Percentiles rank a stretch among this genome's conserved stretches.
phyloP scores from a whole-genome alignment of 2,329 filamentous ascomycete species.

The Penicillium corylophilum region DNA sequence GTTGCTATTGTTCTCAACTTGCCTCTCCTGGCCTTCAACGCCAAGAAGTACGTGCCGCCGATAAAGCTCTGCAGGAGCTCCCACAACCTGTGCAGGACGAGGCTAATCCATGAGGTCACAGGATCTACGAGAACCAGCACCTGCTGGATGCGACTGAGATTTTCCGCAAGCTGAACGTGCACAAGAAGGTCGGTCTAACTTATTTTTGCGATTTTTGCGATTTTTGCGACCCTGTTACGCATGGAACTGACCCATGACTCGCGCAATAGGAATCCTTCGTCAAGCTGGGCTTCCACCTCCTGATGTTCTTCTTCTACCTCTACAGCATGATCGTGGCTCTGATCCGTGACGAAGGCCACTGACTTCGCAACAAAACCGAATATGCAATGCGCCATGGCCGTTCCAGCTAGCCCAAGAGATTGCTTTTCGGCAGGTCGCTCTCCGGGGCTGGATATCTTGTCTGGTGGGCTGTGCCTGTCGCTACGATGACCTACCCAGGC shows the following conservation, averaged over 20 bases:
- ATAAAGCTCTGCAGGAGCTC: background rate
- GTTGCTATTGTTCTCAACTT: conserved; percentile 86
- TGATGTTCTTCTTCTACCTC: conserved; percentile 99
- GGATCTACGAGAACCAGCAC: conserved; percentile 96
- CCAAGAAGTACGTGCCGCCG: conserved; percentile 78
- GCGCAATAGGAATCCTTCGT: conserved; percentile 86
- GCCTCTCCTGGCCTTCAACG: conserved; percentile 87
- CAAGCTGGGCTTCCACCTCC: conserved; percentile 95
- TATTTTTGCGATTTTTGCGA: conserved; percentile 4
- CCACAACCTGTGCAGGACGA: background rate
- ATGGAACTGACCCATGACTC: conserved; percentile 8
- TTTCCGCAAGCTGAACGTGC: conserved; percentile 97
- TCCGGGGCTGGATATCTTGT: background rate
- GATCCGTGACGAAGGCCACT: conserved; percentile 91
- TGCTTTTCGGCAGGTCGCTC: conserved; percentile 4
- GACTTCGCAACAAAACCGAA: conserved; percentile 48
- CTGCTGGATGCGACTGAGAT: conserved; percentile 97
- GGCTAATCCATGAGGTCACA: conserved; percentile 43
- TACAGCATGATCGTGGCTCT: conserved; percentile 98
- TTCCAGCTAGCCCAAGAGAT: conserved; percentile 17
- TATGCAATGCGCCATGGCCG: conserved; percentile 42
- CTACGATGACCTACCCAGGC: conserved; percentile 1
- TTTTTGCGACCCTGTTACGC: background rate
- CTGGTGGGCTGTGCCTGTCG: background rate
- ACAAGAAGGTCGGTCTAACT: conserved; percentile 95